Evolutionary conservation across 768 basidiomycete genomes (phyloP).

Genomic region (Podaxis pistillaris): DNA sequence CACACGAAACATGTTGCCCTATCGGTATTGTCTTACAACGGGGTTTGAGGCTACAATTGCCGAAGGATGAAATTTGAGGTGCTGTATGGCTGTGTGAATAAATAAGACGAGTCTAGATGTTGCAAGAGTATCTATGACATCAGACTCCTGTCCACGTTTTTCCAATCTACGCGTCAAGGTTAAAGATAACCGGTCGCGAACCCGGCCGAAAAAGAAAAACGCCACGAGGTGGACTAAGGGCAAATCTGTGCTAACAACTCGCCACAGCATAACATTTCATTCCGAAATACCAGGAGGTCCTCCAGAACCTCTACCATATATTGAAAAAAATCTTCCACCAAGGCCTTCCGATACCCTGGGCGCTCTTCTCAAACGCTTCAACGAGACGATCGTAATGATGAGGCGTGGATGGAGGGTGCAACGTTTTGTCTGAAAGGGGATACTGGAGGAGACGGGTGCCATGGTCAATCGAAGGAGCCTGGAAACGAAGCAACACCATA

Average conservation of each 20-base stretch:
- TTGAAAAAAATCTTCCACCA: slow-evolving; percentile 86
- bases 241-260: background rate
- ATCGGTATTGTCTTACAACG: background rate
- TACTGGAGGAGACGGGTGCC: slow-evolving; percentile 43
- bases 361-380: slow-evolving; percentile 74
- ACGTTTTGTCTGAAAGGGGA: slow-evolving; percentile 58
- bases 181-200: background rate
- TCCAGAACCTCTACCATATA: slow-evolving; percentile 49
- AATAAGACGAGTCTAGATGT: background rate
- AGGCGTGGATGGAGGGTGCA: slow-evolving; percentile 71
- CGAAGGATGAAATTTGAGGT: background rate
- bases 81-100: background rate
- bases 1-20: background rate
- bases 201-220: background rate
- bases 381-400: slow-evolving; percentile 70
- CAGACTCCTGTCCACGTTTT: background rate
- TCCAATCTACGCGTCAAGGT: background rate
- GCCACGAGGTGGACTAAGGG: background rate
- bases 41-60: background rate
- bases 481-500: slow-evolving; percentile 28
- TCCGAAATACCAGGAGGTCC: background rate
- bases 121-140: background rate
- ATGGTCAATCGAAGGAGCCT: background rate
- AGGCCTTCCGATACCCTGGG: slow-evolving; percentile 71
- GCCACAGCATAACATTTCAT: background rate